phyloP scores from a whole-genome alignment of 768 basidiomycete genomes.

The Lyophyllum atratum region DNA sequence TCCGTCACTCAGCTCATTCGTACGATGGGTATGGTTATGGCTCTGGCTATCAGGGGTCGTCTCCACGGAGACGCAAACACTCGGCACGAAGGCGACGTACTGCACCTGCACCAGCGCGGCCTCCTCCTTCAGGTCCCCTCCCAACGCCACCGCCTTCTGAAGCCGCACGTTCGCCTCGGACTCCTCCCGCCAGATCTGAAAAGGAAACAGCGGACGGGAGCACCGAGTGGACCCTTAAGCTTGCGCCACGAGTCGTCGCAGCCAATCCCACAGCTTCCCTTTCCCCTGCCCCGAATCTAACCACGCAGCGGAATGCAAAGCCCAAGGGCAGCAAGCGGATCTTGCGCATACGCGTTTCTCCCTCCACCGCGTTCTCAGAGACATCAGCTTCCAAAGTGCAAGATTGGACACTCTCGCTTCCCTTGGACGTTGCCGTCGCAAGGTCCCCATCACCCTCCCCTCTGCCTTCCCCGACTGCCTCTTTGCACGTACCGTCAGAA shows the following conservation, averaged over 20 bases:
- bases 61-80: neutral
- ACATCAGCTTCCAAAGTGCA: neutral
- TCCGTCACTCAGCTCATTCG: constrained; percentile 15
- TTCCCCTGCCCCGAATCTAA: neutral
- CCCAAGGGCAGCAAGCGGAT: neutral
- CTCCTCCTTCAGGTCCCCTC: constrained; percentile 7
- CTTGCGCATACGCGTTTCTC: neutral
- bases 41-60: neutral
- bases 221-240: neutral
- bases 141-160: constrained; percentile 1
- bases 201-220: neutral
- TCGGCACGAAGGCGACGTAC: neutral
- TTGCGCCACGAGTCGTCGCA: neutral
- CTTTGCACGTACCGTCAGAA: neutral
- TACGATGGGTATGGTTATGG: neutral
- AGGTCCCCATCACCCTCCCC: neutral
- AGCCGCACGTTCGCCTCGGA: neutral
- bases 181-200: neutral
- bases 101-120: constrained; percentile 1
- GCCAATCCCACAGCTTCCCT: neutral
- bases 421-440: neutral
- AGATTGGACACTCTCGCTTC: constrained; percentile 17
- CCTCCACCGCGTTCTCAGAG: neutral
- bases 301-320: neutral
- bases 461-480: neutral